phyloP scores from a whole-genome alignment of 768 basidiomycete species.

The Collybia mongolica region DNA sequence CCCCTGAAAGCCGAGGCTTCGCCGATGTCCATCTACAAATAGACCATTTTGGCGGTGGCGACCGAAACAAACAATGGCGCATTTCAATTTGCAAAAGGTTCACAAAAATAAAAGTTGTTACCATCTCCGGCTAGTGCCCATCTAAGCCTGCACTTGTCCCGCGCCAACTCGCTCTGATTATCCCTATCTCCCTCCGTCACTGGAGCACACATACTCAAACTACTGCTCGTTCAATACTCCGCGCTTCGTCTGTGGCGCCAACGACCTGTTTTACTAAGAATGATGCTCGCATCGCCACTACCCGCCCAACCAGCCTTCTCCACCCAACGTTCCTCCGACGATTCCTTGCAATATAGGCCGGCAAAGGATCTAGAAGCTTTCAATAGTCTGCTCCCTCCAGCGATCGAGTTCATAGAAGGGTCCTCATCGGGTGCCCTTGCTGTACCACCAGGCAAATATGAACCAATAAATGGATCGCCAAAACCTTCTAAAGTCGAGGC shows the following conservation, averaged over 20 bases:
- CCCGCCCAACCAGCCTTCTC: constrained; percentile 50
- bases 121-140: background rate
- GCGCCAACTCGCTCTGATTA: background rate
- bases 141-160: background rate
- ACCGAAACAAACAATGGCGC: background rate
- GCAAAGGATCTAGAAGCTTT: constrained; percentile 73
- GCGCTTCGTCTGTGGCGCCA: background rate
- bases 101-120: background rate
- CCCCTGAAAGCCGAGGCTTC: no score
- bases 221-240: constrained; percentile 4
- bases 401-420: constrained; percentile 81
- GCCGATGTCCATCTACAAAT: no score
- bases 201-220: background rate
- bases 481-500: constrained; percentile 51
- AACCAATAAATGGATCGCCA: constrained; percentile 74
- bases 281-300: constrained; percentile 71
- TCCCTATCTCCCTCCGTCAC: background rate
- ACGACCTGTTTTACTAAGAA: constrained; percentile 11
- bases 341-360: constrained; percentile 57
- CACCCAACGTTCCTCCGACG: constrained; percentile 47
- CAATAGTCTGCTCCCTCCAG: constrained; percentile 76
- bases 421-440: constrained; percentile 76
- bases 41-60: no score
- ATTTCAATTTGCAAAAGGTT: background rate
- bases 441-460: constrained; percentile 73